A percentile compares a stretch with the other conserved stretches of the same genome.
Conservation (phyloP, 2,329 filamentous ascomycete genomes). For the Xylariaceae sp. region DNA sequence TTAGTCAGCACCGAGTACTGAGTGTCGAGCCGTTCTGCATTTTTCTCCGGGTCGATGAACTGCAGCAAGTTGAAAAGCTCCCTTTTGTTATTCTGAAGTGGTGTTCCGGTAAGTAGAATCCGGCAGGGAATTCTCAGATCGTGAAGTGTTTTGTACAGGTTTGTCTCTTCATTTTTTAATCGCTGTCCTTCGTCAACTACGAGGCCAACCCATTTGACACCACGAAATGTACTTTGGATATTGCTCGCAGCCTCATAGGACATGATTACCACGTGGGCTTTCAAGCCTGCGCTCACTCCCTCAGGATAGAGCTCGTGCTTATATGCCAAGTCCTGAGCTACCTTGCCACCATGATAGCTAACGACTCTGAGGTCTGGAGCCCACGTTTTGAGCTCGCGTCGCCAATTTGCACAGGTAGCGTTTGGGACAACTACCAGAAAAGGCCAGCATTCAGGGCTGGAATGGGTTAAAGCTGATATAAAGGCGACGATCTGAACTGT, state of each 20-base stretch:
- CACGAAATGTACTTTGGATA: slow-evolving; percentile 63
- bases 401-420: slow-evolving; percentile 95
- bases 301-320: slow-evolving; percentile 81
- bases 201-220: slow-evolving; percentile 78
- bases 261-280: slow-evolving; percentile 88
- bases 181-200: slow-evolving; percentile 95
- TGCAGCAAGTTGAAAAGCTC: slow-evolving; percentile 97
- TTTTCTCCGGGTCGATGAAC: slow-evolving; percentile 71
- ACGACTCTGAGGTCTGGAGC: slow-evolving; percentile 80
- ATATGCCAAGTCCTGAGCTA: slow-evolving; percentile 71
- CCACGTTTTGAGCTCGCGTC: slow-evolving; percentile 93
- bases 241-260: slow-evolving; percentile 89
- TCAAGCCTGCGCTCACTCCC: slow-evolving; percentile 62
- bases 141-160: slow-evolving; percentile 71
- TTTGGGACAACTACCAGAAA: slow-evolving; percentile 94
- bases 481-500: slow-evolving; percentile 89
- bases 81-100: slow-evolving; percentile 89
- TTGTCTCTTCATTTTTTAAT: slow-evolving; percentile 85
- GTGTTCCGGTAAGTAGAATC: slow-evolving; percentile 82
- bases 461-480: slow-evolving; percentile 67
- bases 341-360: slow-evolving; percentile 80
- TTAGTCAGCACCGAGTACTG: slow-evolving; percentile 75
- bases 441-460: slow-evolving; percentile 73
- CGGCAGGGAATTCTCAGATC: slow-evolving; percentile 77
- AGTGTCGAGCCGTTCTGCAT: slow-evolving; percentile 70